These are phyloP conservation scores for Mrakia frigida DNA, from an alignment of 768 basidiomycete species.

Conservation along the genomic window DNA sequence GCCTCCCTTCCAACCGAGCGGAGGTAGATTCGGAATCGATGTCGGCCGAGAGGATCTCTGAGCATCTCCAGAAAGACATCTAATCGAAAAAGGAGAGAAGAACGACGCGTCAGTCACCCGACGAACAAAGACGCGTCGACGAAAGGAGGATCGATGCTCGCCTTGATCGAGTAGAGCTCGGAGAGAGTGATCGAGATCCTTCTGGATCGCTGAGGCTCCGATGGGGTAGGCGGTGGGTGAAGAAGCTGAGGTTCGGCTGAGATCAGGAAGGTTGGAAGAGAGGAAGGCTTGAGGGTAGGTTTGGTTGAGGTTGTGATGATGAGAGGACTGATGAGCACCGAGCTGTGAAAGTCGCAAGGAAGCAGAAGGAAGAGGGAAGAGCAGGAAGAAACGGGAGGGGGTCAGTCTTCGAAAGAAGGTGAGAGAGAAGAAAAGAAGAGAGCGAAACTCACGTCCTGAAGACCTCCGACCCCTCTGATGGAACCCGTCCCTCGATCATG, in stretches of 20 bases:
- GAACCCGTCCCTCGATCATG: not conserved
- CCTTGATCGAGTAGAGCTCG: not conserved
- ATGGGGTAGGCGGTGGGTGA: constrained; percentile 20
- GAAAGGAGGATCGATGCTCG: no score
- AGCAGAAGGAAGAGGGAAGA: no score
- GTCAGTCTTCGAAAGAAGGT: not conserved
- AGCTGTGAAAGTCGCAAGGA: no score
- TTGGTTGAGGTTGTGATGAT: not conserved
- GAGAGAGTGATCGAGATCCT: constrained; percentile 22
- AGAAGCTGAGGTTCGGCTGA: not conserved
- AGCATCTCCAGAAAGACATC: constrained; percentile 26
- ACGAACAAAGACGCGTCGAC: no score
- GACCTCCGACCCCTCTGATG: not conserved
- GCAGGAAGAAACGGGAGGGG: not conserved
- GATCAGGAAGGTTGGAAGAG: constrained; percentile 19
- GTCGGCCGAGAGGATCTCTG: constrained; percentile 17
- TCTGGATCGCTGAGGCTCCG: constrained; percentile 12
- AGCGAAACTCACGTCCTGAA: not conserved
- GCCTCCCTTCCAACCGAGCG: constrained; percentile 10
- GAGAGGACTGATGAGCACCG: not conserved
- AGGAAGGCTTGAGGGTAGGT: not conserved
- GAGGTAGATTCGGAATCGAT: constrained; percentile 12
- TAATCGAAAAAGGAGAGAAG: no score
- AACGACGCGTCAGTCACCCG: no score
- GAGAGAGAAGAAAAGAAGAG: not conserved